Conservation (phyloP, 2,329 filamentous ascomycete genomes). For the Thermomyces lanuginosus region DNA sequence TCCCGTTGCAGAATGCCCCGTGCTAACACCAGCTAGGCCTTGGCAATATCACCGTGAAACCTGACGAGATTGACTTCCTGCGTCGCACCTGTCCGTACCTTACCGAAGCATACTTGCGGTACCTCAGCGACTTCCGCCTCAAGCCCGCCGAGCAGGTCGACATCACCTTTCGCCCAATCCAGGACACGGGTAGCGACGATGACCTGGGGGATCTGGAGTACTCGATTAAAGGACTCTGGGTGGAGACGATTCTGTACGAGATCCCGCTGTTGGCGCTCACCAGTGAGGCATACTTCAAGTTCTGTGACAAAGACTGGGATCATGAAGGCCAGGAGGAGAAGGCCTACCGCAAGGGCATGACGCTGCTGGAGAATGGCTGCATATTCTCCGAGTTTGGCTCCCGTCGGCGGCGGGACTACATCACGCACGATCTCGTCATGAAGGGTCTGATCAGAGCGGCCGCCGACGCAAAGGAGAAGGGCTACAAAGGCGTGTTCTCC, state of each 20-base stretch:
- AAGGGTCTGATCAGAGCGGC: constrained; percentile 66
- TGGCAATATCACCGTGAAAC: constrained; percentile 59
- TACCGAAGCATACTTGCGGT: constrained; percentile 58
- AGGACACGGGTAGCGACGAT: constrained; percentile 45
- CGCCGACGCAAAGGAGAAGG: constrained; percentile 49
- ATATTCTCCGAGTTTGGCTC: constrained; percentile 90
- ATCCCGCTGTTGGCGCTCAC: constrained; percentile 84
- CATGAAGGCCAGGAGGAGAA: constrained; percentile 74
- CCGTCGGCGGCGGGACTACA: constrained; percentile 74
- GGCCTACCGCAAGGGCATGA: constrained; percentile 64
- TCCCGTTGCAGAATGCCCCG: no score
- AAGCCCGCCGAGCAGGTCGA: constrained; percentile 65
- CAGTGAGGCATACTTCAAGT: constrained; percentile 94
- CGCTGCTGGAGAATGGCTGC: constrained; percentile 66
- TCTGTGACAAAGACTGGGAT: constrained; percentile 84
- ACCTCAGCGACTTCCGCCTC: constrained; percentile 65
- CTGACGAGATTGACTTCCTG: constrained; percentile 67
- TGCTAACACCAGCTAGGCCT: no score
- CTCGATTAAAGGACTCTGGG: constrained; percentile 66
- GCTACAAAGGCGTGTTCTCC: constrained; percentile 54
- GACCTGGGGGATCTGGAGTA: constrained; percentile 63
- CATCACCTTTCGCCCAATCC: constrained; percentile 43
- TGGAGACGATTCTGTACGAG: constrained; percentile 93
- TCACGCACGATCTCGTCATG: constrained; percentile 85
- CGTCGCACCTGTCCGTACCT: constrained; percentile 67